phyloP scores from a whole-genome alignment of 2,329 filamentous ascomycete genomes.

The Cercospora janseana region DNA sequence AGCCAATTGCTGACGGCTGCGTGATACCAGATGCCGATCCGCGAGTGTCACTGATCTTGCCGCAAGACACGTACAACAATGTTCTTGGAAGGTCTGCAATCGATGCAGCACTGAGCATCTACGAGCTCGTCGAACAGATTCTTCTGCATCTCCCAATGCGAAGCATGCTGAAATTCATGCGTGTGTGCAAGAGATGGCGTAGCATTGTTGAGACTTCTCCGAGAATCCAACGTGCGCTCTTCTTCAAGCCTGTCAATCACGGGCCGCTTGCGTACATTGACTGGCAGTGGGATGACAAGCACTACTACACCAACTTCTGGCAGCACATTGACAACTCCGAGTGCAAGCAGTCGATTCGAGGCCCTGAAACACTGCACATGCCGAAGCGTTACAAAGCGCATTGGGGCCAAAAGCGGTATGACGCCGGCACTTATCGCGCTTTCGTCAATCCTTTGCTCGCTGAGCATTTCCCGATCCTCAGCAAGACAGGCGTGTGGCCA shows the following conservation, averaged over 20 bases:
- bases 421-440: not conserved
- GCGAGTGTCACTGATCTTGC: too few relatives aligned
- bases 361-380: not conserved
- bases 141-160: conserved; percentile 7
- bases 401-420: not conserved
- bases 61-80: too few relatives aligned
- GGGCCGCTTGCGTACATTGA: not conserved
- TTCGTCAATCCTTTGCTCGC: conserved; percentile 2
- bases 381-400: not conserved
- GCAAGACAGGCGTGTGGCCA: conserved; percentile 1
- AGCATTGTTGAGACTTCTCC: not conserved
- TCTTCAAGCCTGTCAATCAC: not conserved
- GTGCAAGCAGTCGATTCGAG: not conserved
- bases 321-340: not conserved
- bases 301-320: conserved; percentile 1
- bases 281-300: not conserved
- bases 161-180: conserved; percentile 5
- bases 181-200: conserved; percentile 5
- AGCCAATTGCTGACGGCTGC: too few relatives aligned
- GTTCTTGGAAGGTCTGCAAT: too few relatives aligned
- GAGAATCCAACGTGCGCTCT: conserved; percentile 4
- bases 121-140: conserved; percentile 10
- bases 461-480: conserved; percentile 1
- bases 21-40: too few relatives aligned
- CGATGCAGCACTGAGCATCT: not conserved